Evolutionary conservation across 2,329 filamentous ascomycete species (phyloP), one percentile per base, ranked within the genome.

Genomic region (Alternaria novae-zelandiae): DNA sequence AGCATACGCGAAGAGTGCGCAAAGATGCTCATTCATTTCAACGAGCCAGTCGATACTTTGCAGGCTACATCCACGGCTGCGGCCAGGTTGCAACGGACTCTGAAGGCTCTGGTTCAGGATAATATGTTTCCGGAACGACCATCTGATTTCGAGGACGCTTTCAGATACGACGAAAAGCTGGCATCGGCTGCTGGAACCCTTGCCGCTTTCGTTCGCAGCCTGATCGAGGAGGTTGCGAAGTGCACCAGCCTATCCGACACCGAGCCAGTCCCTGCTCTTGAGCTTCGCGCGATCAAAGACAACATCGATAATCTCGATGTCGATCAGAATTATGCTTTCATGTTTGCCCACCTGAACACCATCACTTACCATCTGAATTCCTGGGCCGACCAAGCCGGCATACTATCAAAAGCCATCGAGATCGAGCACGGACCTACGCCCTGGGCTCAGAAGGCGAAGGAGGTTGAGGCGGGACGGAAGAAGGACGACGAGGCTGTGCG

Each of bases 401-500:
- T 83, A 43, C 73, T 85, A 8, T 78, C 80, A 62, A 82, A 82
- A 62, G 83, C 80, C 20, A 70, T 79, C 10, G 83, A 85, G 59
- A 84, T 98, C 73, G 93, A 97, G 67, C 87, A 88, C 66, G 87
- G 85, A 21, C 85, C 88, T 0, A 87, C 91, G 4, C 96, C 96
- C 3, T 99, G 96, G 96, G 86, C 91, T 57, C 85, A 93, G 30
- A 90, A 94, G 57, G 90, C 93, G 4, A 88, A 91, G 71, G 91
- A 96, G 73, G 86, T 98, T 57, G 93, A 91, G 79, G 88, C 89
- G n/a, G 90, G 91, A 69, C 95, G 96, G 83, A 89, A 88, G 21
- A 88, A 93, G 36, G 90, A 93, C 0, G 86, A 94, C 43, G 93
- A 97, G 74, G 89, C 91, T 0, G 93, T 97, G 75, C 92, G 95